These are phyloP conservation scores for Boeremia lycopersici DNA, from an alignment of 2,329 filamentous ascomycete genomes.

Conservation along the genomic window DNA sequence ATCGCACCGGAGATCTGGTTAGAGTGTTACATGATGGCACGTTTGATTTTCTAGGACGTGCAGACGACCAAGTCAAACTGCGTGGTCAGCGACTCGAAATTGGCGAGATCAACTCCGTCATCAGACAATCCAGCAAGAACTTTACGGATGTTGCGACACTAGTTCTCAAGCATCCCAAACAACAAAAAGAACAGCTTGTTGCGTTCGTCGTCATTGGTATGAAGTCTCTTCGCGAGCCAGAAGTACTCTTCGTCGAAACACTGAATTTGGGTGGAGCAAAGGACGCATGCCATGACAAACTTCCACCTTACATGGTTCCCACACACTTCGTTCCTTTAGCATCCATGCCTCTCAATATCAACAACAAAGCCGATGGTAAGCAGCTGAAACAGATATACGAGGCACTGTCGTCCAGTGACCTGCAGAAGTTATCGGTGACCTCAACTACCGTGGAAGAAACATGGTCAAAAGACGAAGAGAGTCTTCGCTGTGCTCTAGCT, in stretches of 20 bases:
- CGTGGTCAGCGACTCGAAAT: conserved; percentile 88
- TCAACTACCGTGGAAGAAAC: conserved; percentile 23
- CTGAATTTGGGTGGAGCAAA: conserved; percentile 29
- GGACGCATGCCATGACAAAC: conserved; percentile 68
- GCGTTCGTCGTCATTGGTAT: conserved; percentile 64
- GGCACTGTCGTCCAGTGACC: conserved; percentile 62
- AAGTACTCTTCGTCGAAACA: conserved; percentile 27
- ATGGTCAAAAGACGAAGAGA: conserved; percentile 49
- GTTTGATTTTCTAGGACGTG: conserved; percentile 85
- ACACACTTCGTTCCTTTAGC: conserved; percentile 78
- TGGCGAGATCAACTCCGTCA: conserved; percentile 86
- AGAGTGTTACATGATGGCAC: conserved; percentile 78
- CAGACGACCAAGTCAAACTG: conserved; percentile 91
- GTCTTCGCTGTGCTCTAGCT: conserved; percentile 61
- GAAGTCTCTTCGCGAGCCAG: conserved; percentile 21
- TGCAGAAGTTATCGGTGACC: conserved; percentile 60
- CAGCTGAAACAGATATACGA: conserved; percentile 70
- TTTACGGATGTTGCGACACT: conserved; percentile 77
- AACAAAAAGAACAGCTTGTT: conserved; percentile 82
- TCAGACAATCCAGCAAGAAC: conserved; percentile 63
- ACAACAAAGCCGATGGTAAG: conserved; percentile 86
- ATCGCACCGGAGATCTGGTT: conserved; percentile 88
- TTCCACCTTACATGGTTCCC: conserved; percentile 90
- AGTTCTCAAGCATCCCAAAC: conserved; percentile 72
- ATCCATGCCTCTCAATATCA: conserved; percentile 78